Evolutionary conservation across 2,329 filamentous ascomycete species (phyloP), one percentile per base, ranked within the genome.

Genomic region (Paracamarosporium sp.): DNA sequence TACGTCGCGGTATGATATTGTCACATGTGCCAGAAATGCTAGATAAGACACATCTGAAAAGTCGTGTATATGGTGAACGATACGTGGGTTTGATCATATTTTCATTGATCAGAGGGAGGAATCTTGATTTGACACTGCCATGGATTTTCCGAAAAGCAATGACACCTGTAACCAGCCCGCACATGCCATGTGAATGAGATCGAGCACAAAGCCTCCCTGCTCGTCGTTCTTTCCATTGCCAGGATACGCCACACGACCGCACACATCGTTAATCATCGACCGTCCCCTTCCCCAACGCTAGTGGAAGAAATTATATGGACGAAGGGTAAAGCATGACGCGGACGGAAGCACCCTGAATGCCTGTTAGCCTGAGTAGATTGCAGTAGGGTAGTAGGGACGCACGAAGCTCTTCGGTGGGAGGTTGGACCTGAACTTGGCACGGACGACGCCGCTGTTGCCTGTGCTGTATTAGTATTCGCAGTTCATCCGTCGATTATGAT

Each of bases 321-420:
- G 92, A 96, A 82, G 93, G 93, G 88, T 97, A 97, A 83, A 97
- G 87, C 93, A 97, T 97, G 83, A 97, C 88, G 83, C 93, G 90
- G 85, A 96, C 91, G 76, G 91, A 93, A 80, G 93, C 74, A 68
- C 75, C 73, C 63, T 65, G 45, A 31, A 53, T n/a, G 15, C 12
- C 31, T 50, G 50, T 65, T 60, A 65, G 56, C 43, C 46, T 35
- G 15, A 27, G n/a, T 24, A 33, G 5, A 25, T 6, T 8, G 36
- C n/a, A n/a, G 22, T 20, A n/a, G 33, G 25, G 58, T 76, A 70
- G 67, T 72, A 71, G 51, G 69, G 92, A 84, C 93, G 93, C 62
- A 65, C 65, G 86, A 98, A 97, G 79, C 91, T 93, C 86, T 93
- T 93, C 76, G 95, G 88, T 79, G 95, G 95, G 73, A 99, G 93